These are phyloP conservation scores for Pisolithus albus DNA, from an alignment of 768 basidiomycete species.

Conservation along the genomic window DNA sequence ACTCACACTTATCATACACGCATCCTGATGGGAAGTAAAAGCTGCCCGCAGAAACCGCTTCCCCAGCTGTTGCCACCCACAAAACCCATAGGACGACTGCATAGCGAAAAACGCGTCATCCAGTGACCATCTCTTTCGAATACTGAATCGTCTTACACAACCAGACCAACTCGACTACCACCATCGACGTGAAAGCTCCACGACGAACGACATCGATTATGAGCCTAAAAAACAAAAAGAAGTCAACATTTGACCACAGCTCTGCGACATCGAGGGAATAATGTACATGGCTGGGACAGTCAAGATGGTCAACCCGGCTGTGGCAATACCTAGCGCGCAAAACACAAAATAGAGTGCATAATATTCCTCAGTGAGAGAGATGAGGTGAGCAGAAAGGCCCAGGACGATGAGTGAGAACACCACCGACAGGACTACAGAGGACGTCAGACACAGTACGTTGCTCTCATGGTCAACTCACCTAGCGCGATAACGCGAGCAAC, in stretches of 20 bases:
- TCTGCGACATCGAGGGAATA: not conserved
- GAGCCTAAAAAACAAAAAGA: constrained; percentile 18
- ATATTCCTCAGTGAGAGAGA: constrained; percentile 13
- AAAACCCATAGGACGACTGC: constrained; percentile 31
- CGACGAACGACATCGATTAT: constrained; percentile 28
- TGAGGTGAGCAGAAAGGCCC: constrained; percentile 22
- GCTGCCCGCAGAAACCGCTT: constrained; percentile 11
- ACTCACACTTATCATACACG: constrained; percentile 1
- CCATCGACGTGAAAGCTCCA: constrained; percentile 34
- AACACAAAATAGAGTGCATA: constrained; percentile 13
- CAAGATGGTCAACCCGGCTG: constrained; percentile 21
- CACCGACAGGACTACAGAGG: constrained; percentile 7
- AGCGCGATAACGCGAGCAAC: constrained; percentile 15
- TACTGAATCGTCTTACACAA: constrained; percentile 23
- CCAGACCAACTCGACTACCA: constrained; percentile 32
- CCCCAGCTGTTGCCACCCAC: constrained; percentile 33
- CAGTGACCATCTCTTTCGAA: not conserved
- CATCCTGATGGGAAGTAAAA: constrained; percentile 10
- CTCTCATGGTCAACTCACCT: constrained; percentile 10
- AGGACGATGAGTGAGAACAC: constrained; percentile 28
- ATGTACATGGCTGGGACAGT: constrained; percentile 25
- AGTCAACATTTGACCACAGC: not conserved
- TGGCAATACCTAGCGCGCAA: constrained; percentile 24
- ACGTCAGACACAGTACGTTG: constrained; percentile 2
- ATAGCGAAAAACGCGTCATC: not conserved